Conservation (phyloP, 352 stramenopile genomes). For the Pythium guiyangense region DNA sequence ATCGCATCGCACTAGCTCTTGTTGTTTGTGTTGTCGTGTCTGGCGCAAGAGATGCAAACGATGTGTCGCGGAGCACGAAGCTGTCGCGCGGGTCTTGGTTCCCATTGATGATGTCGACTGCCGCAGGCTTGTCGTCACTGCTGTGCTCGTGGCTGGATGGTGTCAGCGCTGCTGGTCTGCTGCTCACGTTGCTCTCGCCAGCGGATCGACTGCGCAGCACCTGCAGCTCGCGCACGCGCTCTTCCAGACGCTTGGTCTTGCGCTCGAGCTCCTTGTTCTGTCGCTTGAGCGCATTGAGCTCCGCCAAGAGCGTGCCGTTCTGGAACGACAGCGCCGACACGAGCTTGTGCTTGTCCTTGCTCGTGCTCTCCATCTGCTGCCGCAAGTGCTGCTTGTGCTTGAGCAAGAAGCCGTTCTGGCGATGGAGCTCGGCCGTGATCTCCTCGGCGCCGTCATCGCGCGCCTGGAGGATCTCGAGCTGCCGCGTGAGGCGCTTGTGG, state of each 20-base stretch:
- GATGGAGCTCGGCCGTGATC: slow-evolving; percentile 62
- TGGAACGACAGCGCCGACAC: slow-evolving; percentile 63
- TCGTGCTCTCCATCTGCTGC: slow-evolving; percentile 50
- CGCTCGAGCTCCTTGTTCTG: slow-evolving; percentile 69
- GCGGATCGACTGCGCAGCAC: neutral
- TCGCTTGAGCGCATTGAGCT: slow-evolving; percentile 55
- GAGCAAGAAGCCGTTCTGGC: slow-evolving; percentile 69
- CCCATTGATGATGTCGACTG: neutral
- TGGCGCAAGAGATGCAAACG: neutral
- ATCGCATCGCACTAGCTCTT: neutral
- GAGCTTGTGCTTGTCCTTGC: slow-evolving; percentile 70
- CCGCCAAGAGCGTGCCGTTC: slow-evolving; percentile 56
- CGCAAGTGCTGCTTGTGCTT: slow-evolving; percentile 74
- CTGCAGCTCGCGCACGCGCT: slow-evolving; percentile 8
- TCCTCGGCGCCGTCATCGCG: slow-evolving; percentile 47
- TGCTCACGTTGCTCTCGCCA: neutral
- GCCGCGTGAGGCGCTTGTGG: slow-evolving; percentile 53
- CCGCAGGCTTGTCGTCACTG: neutral
- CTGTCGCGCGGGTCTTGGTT: neutral
- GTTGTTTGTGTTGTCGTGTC: neutral
- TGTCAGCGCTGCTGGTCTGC: neutral
- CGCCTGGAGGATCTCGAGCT: slow-evolving; percentile 48
- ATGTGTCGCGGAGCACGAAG: neutral
- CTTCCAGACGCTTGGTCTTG: slow-evolving; percentile 10
- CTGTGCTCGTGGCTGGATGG: neutral